These are phyloP conservation scores for Aspergillus cejpii DNA, from an alignment of 2,329 filamentous ascomycete genomes.

Conservation along the genomic window DNA sequence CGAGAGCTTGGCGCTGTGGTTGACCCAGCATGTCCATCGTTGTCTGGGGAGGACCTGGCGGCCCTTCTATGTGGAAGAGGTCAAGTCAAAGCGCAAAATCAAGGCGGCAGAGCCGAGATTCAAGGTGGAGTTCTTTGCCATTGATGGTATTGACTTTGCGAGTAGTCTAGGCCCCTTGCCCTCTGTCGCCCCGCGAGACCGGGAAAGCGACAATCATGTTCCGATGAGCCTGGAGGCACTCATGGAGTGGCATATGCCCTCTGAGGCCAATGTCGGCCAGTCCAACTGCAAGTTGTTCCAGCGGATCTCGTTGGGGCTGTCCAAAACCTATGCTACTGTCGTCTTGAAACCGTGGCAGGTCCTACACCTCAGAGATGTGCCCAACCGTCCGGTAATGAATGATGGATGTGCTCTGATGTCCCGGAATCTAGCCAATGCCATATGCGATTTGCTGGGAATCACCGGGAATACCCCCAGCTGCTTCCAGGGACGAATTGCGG, in stretches of 20 bases:
- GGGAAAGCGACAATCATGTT: constrained; percentile 27
- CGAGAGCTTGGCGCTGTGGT: constrained; percentile 36
- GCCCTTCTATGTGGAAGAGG: constrained; percentile 40
- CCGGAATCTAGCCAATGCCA: constrained; percentile 41
- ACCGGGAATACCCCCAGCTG: constrained; percentile 42
- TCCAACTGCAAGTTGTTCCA: constrained; percentile 43
- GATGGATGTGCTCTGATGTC: constrained; percentile 53
- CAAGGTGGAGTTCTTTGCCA: constrained; percentile 41
- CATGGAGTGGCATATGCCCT: constrained; percentile 44
- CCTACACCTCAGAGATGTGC: constrained; percentile 27
- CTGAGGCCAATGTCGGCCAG: constrained; percentile 31
- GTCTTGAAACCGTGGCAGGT: constrained; percentile 34
- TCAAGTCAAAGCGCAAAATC: constrained; percentile 29
- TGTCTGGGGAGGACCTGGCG: constrained; percentile 42
- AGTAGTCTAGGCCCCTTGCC: constrained; percentile 6
- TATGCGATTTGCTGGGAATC: constrained; percentile 43
- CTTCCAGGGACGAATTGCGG: constrained; percentile 54
- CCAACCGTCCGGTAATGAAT: constrained; percentile 38
- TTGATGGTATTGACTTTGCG: constrained; percentile 39
- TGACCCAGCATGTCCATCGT: constrained; percentile 34
- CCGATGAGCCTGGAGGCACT: constrained; percentile 36
- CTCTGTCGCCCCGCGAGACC: constrained; percentile 16
- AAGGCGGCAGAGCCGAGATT: constrained; percentile 20
- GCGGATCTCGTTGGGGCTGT: constrained; percentile 39
- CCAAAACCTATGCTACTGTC: constrained; percentile 40